These are phyloP conservation scores for Coemansia sp. DNA, from an alignment of 192 early-diverging fungal species.

Conservation along the genomic window DNA sequence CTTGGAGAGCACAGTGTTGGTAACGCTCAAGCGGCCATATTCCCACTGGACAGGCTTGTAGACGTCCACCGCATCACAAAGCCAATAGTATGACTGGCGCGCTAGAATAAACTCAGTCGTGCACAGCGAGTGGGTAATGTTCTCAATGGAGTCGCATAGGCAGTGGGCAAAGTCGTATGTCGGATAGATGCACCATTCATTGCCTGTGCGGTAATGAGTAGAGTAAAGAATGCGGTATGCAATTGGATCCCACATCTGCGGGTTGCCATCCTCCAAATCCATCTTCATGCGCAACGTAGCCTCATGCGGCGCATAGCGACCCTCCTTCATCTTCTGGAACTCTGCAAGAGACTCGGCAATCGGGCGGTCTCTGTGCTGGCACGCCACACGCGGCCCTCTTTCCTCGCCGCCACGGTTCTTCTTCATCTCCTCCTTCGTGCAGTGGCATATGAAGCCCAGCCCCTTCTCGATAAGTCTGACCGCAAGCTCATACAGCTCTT, in stretches of 20 bases:
- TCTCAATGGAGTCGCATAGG: conserved; percentile 97
- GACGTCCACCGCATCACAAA: conserved; percentile 94
- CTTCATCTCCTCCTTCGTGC: conserved; percentile 92
- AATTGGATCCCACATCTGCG: conserved; percentile 99
- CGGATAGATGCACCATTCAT: conserved; percentile 97
- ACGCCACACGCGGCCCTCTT: conserved; percentile 83
- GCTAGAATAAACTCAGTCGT: conserved; percentile 94
- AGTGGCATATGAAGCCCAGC: conserved; percentile 93
- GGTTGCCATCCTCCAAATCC: conserved; percentile 96
- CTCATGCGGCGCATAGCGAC: conserved; percentile 88
- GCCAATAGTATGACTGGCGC: conserved; percentile 98
- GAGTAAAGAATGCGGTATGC: conserved; percentile 95
- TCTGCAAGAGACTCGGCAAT: conserved; percentile 87
- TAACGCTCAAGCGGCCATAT: conserved; percentile 91
- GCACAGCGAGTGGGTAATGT: conserved; percentile 99
- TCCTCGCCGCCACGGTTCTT: conserved; percentile 87
- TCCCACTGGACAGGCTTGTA: conserved; percentile 99
- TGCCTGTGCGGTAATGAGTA: conserved; percentile 89
- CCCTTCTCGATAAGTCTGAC: conserved; percentile 86
- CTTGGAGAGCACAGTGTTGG: conserved; percentile 96
- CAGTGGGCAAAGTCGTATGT: conserved; percentile 99
- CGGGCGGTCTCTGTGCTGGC: conserved; percentile 89
- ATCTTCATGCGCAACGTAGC: conserved; percentile 99
- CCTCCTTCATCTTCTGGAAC: conserved; percentile 98
- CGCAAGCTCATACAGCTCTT: conserved; percentile 92